A percentile compares a stretch with the other conserved stretches of the same genome.
Conservation (phyloP, 2,329 filamentous ascomycete species). For the Leptographium radiaticola region DNA sequence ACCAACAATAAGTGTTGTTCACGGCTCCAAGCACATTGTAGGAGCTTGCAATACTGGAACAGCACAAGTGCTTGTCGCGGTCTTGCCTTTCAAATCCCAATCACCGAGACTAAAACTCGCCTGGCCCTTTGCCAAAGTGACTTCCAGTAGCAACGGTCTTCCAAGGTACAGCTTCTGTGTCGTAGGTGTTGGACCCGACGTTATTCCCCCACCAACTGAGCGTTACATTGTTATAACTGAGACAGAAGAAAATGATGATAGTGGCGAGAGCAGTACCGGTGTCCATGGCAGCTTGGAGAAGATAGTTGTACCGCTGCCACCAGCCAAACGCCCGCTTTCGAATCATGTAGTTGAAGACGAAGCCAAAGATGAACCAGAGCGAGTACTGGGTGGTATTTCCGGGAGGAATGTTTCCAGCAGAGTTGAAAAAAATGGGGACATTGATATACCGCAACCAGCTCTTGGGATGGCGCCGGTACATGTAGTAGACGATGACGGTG, state of each 20-base stretch:
- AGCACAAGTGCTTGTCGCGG: too few relatives aligned
- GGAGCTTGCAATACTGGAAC: too few relatives aligned
- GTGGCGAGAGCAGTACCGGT: not conserved
- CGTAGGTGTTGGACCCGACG: conserved; percentile 12
- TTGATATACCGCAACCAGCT: conserved; percentile 7
- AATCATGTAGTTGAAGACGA: conserved; percentile 45
- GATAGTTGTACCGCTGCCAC: conserved; percentile 9
- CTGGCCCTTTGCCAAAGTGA: conserved; percentile 4
- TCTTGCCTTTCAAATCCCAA: too few relatives aligned
- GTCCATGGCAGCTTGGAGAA: not conserved
- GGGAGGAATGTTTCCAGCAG: conserved; percentile 7
- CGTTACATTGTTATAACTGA: conserved; percentile 20
- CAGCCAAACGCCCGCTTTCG: conserved; percentile 42
- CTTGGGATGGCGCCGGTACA: conserved; percentile 3
- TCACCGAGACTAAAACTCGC: not conserved
- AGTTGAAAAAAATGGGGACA: conserved; percentile 9
- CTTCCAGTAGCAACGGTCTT: conserved; percentile 1
- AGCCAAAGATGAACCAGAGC: conserved; percentile 27
- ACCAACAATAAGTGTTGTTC: too few relatives aligned
- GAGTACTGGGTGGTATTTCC: conserved; percentile 9
- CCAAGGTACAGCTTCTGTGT: conserved; percentile 3
- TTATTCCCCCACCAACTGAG: conserved; percentile 39
- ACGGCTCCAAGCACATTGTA: too few relatives aligned
- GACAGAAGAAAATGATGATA: not conserved
- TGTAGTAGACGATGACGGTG: conserved; percentile 4